Evolutionary conservation across 83 land plant genomes (phyloP).

Genomic region (Isoetes engelmannii): DNA sequence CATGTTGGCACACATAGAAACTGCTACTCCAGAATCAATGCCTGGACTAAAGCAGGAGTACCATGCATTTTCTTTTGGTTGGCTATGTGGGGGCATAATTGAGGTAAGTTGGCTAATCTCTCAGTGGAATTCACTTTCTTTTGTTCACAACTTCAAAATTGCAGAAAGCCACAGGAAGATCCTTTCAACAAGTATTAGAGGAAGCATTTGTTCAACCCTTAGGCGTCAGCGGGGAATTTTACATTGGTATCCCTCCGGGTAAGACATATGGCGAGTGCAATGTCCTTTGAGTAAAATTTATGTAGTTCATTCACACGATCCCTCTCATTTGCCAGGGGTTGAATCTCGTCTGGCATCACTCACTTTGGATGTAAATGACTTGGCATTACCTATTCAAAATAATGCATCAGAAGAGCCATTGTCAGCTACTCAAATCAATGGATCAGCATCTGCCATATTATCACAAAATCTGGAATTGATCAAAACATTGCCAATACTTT

Average conservation of each 20-base stretch:
- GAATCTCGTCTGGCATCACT: slow-evolving; percentile 86
- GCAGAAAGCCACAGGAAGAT: slow-evolving; percentile 78
- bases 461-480: slow-evolving; percentile 22
- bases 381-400: slow-evolving; percentile 22
- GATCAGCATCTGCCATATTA: slow-evolving; percentile 2
- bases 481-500: slow-evolving; percentile 48
- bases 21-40: slow-evolving; percentile 55
- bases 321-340: slow-evolving; percentile 48
- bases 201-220: slow-evolving; percentile 72
- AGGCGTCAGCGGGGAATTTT: slow-evolving; percentile 68
- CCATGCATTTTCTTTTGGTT: slow-evolving; percentile 83
- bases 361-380: slow-evolving; percentile 48
- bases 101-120: slow-evolving; percentile 48
- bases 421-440: slow-evolving; percentile 1
- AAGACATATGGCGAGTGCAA: slow-evolving; percentile 14
- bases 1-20: slow-evolving; percentile 44
- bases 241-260: slow-evolving; percentile 94
- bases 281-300: not conserved
- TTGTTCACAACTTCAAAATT: not conserved
- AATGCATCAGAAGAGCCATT: slow-evolving; percentile 1
- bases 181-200: slow-evolving; percentile 74
- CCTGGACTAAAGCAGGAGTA: slow-evolving; percentile 74
- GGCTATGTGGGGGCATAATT: slow-evolving; percentile 92
- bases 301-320: not conserved
- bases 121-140: not conserved